These are phyloP conservation scores for Alternaria burnsii DNA, from an alignment of 2,329 filamentous ascomycete genomes.

Conservation along the genomic window DNA sequence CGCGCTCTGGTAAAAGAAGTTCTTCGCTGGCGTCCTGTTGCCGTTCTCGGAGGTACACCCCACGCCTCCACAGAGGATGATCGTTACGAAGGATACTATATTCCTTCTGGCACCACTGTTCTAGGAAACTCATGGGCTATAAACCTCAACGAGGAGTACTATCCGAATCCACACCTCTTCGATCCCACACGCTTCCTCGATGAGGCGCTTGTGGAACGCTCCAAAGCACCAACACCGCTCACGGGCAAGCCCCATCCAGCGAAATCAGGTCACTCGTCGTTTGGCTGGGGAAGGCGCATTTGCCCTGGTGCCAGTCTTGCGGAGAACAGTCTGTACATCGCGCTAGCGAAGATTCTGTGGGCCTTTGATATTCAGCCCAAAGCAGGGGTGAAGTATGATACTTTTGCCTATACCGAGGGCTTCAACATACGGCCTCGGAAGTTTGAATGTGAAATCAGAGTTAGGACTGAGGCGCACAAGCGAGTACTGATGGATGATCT, in stretches of 20 bases:
- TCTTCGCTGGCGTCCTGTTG: conserved; percentile 50
- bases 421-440: conserved; percentile 52
- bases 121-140: conserved; percentile 57
- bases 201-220: conserved; percentile 24
- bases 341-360: conserved; percentile 46
- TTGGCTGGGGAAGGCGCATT: conserved; percentile 47
- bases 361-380: conserved; percentile 46
- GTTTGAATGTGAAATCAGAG: conserved; percentile 46
- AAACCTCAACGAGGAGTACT: conserved; percentile 53
- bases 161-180: conserved; percentile 52
- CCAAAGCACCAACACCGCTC: conserved; percentile 22
- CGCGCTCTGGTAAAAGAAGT: conserved; percentile 51
- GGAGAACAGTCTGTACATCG: conserved; percentile 44
- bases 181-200: conserved; percentile 53
- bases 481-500: conserved; percentile 43
- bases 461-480: conserved; percentile 44
- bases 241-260: conserved; percentile 41
- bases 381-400: conserved; percentile 48
- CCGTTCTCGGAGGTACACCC: conserved; percentile 56
- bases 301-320: conserved; percentile 46
- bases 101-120: conserved; percentile 60
- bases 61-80: conserved; percentile 61
- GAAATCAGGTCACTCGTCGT: conserved; percentile 44
- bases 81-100: conserved; percentile 58
- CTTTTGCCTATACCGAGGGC: conserved; percentile 53